Percentiles rank a stretch among this genome's conserved stretches.
Evolutionary conservation across 345 rosid genomes (phyloP).

Genomic region (Boechera stricta): DNA sequence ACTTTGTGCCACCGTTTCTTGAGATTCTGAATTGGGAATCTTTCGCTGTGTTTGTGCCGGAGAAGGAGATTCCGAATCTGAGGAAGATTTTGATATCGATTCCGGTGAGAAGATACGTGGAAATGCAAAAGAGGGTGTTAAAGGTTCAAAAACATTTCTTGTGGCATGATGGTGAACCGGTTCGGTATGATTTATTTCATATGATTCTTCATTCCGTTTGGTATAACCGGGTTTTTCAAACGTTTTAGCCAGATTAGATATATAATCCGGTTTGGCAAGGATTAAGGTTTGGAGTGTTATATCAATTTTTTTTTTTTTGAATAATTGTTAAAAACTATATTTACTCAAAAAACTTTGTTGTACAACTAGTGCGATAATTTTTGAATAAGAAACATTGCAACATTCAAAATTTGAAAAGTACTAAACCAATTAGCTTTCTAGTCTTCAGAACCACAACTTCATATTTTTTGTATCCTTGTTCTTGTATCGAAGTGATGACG

Average conservation of each 20-base stretch:
- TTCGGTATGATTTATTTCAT: conserved; percentile 76
- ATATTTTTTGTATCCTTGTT: too few species aligned
- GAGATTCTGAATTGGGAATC: conserved; percentile 79
- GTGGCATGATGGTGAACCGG: conserved; percentile 73
- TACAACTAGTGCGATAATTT: too few species aligned
- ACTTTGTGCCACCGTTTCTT: conserved; percentile 80
- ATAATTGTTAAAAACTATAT: too few species aligned
- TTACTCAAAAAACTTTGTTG: too few species aligned
- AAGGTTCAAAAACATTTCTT: conserved; percentile 80
- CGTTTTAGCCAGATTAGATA: conserved; percentile 26
- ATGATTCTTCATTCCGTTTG: conserved; percentile 87
- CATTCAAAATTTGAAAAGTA: too few species aligned
- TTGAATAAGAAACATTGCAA: too few species aligned
- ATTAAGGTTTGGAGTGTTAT: not conserved
- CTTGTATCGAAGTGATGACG: too few species aligned
- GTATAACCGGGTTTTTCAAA: conserved; percentile 72
- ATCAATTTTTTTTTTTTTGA: not conserved
- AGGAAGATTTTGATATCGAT: conserved; percentile 68
- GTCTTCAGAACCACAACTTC: too few species aligned
- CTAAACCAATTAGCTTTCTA: too few species aligned
- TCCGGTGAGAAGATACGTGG: conserved; percentile 61
- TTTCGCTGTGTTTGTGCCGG: conserved; percentile 73
- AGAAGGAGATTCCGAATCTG: conserved; percentile 75
- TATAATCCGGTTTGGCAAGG: not conserved
- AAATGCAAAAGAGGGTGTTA: conserved; percentile 67